A percentile compares a stretch with the other conserved stretches of the same genome.
These are phyloP conservation scores for Lachancea sp. DNA, from an alignment of 805 yeast species.

Conservation along the genomic window DNA sequence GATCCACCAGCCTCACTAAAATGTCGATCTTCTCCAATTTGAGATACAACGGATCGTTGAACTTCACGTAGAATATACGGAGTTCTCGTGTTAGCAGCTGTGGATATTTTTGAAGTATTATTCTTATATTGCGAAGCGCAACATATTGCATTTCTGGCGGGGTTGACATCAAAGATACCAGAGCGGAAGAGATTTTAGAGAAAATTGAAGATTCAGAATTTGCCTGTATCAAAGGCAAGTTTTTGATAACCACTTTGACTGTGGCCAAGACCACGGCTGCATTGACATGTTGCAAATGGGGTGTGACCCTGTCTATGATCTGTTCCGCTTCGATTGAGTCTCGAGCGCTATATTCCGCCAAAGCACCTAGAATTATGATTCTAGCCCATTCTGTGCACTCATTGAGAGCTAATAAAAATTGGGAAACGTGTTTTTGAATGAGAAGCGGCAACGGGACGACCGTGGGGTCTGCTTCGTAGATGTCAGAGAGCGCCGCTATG, in stretches of 20 bases:
- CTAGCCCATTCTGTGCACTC: slow-evolving; percentile 99
- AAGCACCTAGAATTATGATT: slow-evolving; percentile 75
- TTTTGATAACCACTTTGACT: slow-evolving; percentile 71
- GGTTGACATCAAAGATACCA: slow-evolving; percentile 79
- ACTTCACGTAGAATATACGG: slow-evolving; percentile 85
- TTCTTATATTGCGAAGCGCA: slow-evolving; percentile 83
- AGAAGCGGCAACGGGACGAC: slow-evolving; percentile 38
- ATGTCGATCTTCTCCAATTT: slow-evolving; percentile 74
- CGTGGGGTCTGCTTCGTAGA: slow-evolving; percentile 58
- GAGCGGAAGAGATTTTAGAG: slow-evolving; percentile 73
- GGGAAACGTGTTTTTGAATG: slow-evolving; percentile 41
- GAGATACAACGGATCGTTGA: slow-evolving; percentile 72
- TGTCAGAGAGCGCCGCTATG: slow-evolving; percentile 77
- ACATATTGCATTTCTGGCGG: slow-evolving; percentile 95
- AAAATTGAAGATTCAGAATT: slow-evolving; percentile 42
- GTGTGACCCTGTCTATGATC: slow-evolving; percentile 82
- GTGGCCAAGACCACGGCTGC: slow-evolving; percentile 90
- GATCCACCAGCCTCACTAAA: slow-evolving; percentile 60
- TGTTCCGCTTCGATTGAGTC: slow-evolving; percentile 66
- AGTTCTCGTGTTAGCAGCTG: slow-evolving; percentile 67
- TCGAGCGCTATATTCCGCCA: slow-evolving; percentile 60
- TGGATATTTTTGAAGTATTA: slow-evolving; percentile 85
- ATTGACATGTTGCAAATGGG: slow-evolving; percentile 94
- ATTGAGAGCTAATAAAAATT: slow-evolving; percentile 74
- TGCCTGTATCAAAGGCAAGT: slow-evolving; percentile 43